Evolutionary conservation across 2,329 filamentous ascomycete genomes (phyloP).

Genomic region (Myriosclerotinia scirpicola): DNA sequence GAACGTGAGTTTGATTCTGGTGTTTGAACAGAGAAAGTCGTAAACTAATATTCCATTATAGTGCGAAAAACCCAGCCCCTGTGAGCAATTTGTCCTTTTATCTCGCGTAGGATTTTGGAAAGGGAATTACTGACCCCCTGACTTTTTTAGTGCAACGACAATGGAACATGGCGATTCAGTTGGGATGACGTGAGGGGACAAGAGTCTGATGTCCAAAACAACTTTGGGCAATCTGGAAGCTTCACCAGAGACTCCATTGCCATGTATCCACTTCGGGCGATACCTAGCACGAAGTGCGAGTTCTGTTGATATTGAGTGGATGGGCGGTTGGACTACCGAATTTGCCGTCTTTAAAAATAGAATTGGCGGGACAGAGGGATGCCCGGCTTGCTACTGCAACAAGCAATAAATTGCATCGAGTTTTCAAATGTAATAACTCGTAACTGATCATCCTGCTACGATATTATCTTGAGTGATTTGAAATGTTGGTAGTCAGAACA

Average conservation of each 20-base stretch:
- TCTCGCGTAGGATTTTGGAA: neutral
- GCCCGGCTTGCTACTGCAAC: neutral
- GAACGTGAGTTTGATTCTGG: slow-evolving; percentile 23
- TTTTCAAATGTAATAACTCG: neutral
- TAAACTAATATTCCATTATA: neutral
- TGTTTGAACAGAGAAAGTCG: neutral
- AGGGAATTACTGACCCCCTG: neutral
- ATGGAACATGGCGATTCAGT: slow-evolving; percentile 30
- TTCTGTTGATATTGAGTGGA: slow-evolving; percentile 28
- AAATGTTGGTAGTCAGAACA: neutral
- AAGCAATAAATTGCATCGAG: neutral
- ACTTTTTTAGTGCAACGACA: slow-evolving; percentile 27
- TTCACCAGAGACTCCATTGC: slow-evolving; percentile 20
- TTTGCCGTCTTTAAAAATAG: no score
- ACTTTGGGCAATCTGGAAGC: slow-evolving; percentile 30
- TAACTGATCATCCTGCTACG: neutral
- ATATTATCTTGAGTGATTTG: neutral
- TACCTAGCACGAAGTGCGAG: slow-evolving; percentile 29
- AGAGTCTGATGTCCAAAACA: slow-evolving; percentile 30
- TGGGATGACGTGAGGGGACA: slow-evolving; percentile 30
- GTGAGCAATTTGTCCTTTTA: neutral
- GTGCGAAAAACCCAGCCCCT: slow-evolving; percentile 1
- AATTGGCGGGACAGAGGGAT: neutral
- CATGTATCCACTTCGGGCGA: slow-evolving; percentile 30
- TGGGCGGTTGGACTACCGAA: neutral